A percentile compares a stretch with the other conserved stretches of the same genome.
Evolutionary conservation across 352 stramenopile species (phyloP).

Genomic region (Thraustotheca clavata): DNA sequence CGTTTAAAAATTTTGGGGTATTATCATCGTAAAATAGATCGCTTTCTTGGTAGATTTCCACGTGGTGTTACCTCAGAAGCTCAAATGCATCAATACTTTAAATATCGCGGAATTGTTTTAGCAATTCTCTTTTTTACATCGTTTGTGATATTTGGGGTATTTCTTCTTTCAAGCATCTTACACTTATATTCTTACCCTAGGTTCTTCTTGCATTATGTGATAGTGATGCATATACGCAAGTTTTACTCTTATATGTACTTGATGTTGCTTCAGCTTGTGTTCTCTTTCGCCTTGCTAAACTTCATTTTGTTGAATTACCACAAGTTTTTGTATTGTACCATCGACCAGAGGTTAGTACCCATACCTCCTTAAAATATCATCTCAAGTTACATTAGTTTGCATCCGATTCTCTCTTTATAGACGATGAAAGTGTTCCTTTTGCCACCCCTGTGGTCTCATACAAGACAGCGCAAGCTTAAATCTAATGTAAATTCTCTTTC

Average conservation of each 20-base stretch:
- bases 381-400: too few species aligned
- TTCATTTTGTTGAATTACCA: constrained; percentile 62
- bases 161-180: background rate
- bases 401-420: constrained; percentile 26
- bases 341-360: constrained; percentile 44
- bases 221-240: constrained; percentile 28
- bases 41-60: constrained; percentile 56
- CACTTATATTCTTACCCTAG: background rate
- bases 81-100: constrained; percentile 50
- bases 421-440: constrained; percentile 48
- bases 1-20: constrained; percentile 77
- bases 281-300: constrained; percentile 55
- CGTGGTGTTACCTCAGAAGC: constrained; percentile 27
- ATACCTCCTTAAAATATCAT: too few species aligned
- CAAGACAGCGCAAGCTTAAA: constrained; percentile 19
- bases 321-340: constrained; percentile 53
- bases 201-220: constrained; percentile 34
- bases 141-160: constrained; percentile 32
- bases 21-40: constrained; percentile 75
- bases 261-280: constrained; percentile 50
- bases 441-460: constrained; percentile 44
- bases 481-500: too few species aligned
- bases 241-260: constrained; percentile 50
- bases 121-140: constrained; percentile 37
- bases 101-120: constrained; percentile 31